Base-by-base conservation (phyloP, 1,284 basidiomycete species). In the Mrakiaceae sp. region DNA sequence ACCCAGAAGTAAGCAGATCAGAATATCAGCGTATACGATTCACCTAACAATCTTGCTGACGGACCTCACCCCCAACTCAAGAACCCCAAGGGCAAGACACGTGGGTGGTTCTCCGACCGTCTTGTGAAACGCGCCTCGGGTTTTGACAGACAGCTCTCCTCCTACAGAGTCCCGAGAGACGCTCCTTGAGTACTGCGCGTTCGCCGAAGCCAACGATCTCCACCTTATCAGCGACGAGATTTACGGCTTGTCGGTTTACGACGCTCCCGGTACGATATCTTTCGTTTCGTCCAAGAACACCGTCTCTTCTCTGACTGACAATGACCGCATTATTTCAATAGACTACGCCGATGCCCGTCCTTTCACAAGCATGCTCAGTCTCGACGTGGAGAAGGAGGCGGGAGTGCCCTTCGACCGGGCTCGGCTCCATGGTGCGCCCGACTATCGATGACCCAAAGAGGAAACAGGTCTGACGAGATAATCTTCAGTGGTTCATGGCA, bases 141-240 rank as follows among this genome's bases (percentile, higher is more conserved):
- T 16, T 49, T n/a, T 43, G 48, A 59, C 42, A 14, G 2, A 27
- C 27, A 27, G 27, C 27, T 27, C 27, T 27, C 27, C 27, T 27
- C 27, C 27, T 27, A 27, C 63, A 59, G 64, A 78, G 67, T 66
- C 75, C 3, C 73, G 74, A 11, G 73, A 76, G 27, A 76, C 76
- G 1, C 71, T 79, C 1, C 68, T 78, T 7, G 77, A 70, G 8
- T 79, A 79, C 66, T 73, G 72, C 51, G 70, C 69, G 4, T 78
- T 79, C 67, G 78, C 77, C 62, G 74, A 79, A 66, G 71, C 74
- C 64, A 74, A 74, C 64, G 74, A 77, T 67, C 68, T 79, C 6
- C 78, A 76, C 64, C 71, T 78, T 27, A 73, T 79, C n/a, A 72
- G 70, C 2, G 77, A 79, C 68, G 77, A 78, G 70, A 78, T 79